phyloP scores from a whole-genome alignment of 192 early-diverging fungal species.

The Linnemannia hyalina region DNA sequence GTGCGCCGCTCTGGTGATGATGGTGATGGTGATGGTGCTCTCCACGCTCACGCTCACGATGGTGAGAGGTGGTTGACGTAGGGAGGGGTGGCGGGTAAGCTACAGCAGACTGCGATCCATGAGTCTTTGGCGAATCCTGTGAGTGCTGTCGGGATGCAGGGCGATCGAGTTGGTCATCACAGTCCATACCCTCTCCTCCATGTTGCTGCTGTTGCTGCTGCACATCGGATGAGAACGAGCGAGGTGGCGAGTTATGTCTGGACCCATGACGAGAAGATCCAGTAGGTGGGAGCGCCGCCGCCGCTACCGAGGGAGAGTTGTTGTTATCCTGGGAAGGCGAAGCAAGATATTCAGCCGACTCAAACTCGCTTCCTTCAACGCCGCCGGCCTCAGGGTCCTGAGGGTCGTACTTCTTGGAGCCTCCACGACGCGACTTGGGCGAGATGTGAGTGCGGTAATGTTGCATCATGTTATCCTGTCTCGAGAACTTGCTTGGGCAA shows the following conservation, averaged over 20 bases:
- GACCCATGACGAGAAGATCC: conserved; percentile 22
- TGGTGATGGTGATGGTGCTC: conserved; percentile 14
- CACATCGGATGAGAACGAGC: neutral
- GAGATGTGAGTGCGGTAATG: conserved; percentile 88
- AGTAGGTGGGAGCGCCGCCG: neutral
- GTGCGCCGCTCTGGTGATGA: neutral
- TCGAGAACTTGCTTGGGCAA: conserved; percentile 81
- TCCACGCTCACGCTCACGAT: neutral
- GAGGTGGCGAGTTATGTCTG: conserved; percentile 23
- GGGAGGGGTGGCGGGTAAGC: neutral
- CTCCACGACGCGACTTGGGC: conserved; percentile 69
- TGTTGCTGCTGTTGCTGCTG: conserved; percentile 12
- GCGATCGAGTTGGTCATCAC: conserved; percentile 13
- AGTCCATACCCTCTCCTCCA: conserved; percentile 26
- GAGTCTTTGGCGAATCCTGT: conserved; percentile 20
- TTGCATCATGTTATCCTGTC: conserved; percentile 92
- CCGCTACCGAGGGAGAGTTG: neutral
- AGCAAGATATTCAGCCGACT: conserved; percentile 1
- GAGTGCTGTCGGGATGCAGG: conserved; percentile 8
- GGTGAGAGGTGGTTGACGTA: neutral
- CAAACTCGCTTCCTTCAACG: conserved; percentile 11
- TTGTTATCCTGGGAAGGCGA: neutral
- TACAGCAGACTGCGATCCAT: neutral
- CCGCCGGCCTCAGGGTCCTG: conserved; percentile 12
- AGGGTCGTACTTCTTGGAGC: conserved; percentile 20